Conservation (phyloP, 441 rosid species). For the Isatis lusitanica region DNA sequence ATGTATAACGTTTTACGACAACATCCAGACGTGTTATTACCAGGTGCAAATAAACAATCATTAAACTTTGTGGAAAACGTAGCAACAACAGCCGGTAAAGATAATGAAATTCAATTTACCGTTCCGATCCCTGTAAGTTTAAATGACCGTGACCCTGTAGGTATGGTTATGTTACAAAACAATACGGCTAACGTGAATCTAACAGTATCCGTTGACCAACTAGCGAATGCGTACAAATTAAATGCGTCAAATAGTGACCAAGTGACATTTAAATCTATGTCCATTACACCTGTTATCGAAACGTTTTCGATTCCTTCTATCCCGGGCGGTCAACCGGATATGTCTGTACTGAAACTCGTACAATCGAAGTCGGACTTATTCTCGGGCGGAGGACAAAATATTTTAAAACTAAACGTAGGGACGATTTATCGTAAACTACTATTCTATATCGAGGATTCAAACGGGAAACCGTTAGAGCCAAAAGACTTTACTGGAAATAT, state of each 20-base stretch:
- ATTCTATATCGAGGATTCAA: background rate
- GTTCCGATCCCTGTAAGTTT: background rate
- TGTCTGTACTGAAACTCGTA: background rate
- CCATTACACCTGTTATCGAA: background rate
- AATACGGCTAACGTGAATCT: background rate
- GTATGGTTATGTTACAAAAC: background rate
- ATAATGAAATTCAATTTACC: background rate
- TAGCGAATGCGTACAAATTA: background rate
- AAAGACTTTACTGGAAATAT: background rate
- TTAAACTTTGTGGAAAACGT: background rate
- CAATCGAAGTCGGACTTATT: background rate
- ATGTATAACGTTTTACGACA: background rate
- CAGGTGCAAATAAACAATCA: background rate
- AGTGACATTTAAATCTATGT: background rate
- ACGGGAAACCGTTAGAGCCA: background rate
- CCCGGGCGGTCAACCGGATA: background rate
- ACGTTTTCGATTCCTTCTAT: background rate
- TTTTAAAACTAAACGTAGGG: background rate
- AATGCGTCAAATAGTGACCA: background rate
- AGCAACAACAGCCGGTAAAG: background rate
- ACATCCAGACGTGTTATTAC: background rate
- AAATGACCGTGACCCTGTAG: background rate
- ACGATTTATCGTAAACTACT: background rate
- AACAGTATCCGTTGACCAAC: background rate
- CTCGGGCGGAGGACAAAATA: background rate